These are phyloP conservation scores for Setomelanomma holmii DNA, from an alignment of 2,329 filamentous ascomycete species.

Conservation along the genomic window DNA sequence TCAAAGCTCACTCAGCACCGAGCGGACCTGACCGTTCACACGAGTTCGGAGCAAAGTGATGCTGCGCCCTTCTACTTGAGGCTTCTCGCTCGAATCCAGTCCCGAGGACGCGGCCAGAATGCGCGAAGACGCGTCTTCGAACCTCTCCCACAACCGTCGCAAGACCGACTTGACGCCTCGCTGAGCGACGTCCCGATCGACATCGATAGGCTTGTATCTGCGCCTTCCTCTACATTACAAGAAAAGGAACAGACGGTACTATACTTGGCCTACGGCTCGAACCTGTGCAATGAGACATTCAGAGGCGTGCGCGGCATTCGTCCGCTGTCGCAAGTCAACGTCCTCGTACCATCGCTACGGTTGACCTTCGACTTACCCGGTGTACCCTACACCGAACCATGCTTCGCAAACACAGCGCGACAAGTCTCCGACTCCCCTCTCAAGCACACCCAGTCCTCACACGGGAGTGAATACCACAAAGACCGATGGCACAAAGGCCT, in stretches of 20 bases:
- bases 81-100: slow-evolving; percentile 16
- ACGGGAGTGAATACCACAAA: slow-evolving; percentile 55
- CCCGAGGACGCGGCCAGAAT: slow-evolving; percentile 8
- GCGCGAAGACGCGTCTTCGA: slow-evolving; percentile 19
- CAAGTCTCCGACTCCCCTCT: slow-evolving; percentile 50
- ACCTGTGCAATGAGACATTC: slow-evolving; percentile 82
- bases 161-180: slow-evolving; percentile 43
- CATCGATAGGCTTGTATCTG: slow-evolving; percentile 19
- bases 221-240: slow-evolving; percentile 13
- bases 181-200: slow-evolving; percentile 36
- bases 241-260: slow-evolving; percentile 47
- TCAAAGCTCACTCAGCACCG: slow-evolving; percentile 9
- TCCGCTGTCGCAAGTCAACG: slow-evolving; percentile 81
- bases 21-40: slow-evolving; percentile 6
- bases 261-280: slow-evolving; percentile 81
- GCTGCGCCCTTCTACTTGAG: slow-evolving; percentile 13
- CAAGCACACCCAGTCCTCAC: slow-evolving; percentile 4
- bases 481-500: slow-evolving; percentile 80
- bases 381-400: slow-evolving; percentile 86
- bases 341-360: slow-evolving; percentile 77
- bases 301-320: slow-evolving; percentile 77
- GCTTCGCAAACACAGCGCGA: slow-evolving; percentile 82
- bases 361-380: slow-evolving; percentile 88
- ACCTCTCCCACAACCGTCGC: slow-evolving; percentile 27
- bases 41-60: slow-evolving; percentile 1